A percentile compares a stretch with the other conserved stretches of the same genome.
These are phyloP conservation scores for Colletotrichum sp. DNA, from an alignment of 2,329 filamentous ascomycete genomes.

Conservation along the genomic window DNA sequence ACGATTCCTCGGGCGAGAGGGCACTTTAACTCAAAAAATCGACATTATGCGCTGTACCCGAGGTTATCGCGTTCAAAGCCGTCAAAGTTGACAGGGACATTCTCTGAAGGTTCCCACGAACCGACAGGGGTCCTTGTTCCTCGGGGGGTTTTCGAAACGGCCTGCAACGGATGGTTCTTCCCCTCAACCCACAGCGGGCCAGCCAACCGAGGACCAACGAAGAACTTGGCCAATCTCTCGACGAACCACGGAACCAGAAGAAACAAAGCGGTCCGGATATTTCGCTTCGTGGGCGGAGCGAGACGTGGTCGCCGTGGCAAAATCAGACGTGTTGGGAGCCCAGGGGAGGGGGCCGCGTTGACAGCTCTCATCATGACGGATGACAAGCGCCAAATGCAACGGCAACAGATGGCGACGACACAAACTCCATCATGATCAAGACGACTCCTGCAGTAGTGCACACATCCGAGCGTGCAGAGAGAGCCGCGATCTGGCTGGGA, in stretches of 20 bases:
- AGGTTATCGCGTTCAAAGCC: background rate
- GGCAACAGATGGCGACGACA: background rate
- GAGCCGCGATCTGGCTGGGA: background rate
- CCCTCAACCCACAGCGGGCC: background rate
- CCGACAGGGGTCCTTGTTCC: background rate
- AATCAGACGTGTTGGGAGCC: background rate
- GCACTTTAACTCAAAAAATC: background rate
- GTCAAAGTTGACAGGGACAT: background rate
- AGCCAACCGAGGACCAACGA: background rate
- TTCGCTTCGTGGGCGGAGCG: background rate
- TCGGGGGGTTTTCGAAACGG: constrained; percentile 1
- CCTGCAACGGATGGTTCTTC: background rate
- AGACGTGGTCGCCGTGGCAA: background rate
- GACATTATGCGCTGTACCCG: background rate
- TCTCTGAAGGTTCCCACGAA: background rate
- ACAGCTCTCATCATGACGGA: background rate
- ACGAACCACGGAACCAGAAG: background rate
- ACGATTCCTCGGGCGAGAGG: background rate
- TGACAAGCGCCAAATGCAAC: background rate
- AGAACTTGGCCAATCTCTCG: background rate
- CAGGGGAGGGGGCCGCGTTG: background rate
- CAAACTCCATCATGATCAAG: background rate
- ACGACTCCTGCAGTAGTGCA: background rate
- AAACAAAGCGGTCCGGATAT: background rate
- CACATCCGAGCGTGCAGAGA: background rate